Percentiles rank a stretch among this genome's conserved stretches.
Evolutionary conservation across 139 green algal species (phyloP).

Genomic region (Raphidocelis subcapitata): DNA sequence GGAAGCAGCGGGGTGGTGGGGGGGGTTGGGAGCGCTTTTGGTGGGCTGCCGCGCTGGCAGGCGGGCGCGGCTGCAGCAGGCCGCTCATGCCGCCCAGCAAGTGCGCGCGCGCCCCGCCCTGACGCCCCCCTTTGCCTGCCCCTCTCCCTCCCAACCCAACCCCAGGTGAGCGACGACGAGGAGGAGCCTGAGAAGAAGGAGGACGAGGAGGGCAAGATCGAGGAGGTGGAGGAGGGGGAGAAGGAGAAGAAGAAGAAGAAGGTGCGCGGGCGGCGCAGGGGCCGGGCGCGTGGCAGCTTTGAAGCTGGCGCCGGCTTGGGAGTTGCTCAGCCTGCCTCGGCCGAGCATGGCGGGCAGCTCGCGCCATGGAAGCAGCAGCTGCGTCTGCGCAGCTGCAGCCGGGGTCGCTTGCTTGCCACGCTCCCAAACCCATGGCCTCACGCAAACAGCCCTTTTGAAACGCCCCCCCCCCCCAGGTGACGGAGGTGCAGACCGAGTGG

Average conservation of each 20-base stretch:
- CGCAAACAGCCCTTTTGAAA: not conserved
- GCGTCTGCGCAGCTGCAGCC: not conserved
- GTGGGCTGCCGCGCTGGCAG: too few relatives aligned
- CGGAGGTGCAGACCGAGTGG: constrained; percentile 98
- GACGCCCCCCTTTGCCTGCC: too few relatives aligned
- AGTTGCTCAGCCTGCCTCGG: too few relatives aligned
- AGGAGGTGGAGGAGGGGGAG: constrained; percentile 81
- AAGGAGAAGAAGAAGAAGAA: constrained; percentile 87
- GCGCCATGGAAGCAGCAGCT: not conserved
- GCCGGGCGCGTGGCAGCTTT: too few relatives aligned
- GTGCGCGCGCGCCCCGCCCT: too few relatives aligned
- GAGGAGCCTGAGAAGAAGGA: constrained; percentile 64
- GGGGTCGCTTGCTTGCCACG: not conserved
- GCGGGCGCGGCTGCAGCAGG: too few relatives aligned
- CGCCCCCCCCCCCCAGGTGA: constrained; percentile 72
- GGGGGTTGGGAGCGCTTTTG: too few relatives aligned
- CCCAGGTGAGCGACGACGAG: constrained; percentile 75
- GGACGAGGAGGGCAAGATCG: constrained; percentile 82
- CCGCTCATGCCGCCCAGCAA: too few relatives aligned
- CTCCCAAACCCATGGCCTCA: not conserved
- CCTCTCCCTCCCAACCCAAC: too few relatives aligned
- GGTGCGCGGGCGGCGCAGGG: constrained; percentile 16
- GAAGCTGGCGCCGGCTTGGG: too few relatives aligned
- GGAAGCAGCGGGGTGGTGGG: too few relatives aligned
- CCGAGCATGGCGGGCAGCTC: not conserved